Evolutionary conservation across 2,329 filamentous ascomycete species (phyloP).

Genomic region (Fusarium floridanum): DNA sequence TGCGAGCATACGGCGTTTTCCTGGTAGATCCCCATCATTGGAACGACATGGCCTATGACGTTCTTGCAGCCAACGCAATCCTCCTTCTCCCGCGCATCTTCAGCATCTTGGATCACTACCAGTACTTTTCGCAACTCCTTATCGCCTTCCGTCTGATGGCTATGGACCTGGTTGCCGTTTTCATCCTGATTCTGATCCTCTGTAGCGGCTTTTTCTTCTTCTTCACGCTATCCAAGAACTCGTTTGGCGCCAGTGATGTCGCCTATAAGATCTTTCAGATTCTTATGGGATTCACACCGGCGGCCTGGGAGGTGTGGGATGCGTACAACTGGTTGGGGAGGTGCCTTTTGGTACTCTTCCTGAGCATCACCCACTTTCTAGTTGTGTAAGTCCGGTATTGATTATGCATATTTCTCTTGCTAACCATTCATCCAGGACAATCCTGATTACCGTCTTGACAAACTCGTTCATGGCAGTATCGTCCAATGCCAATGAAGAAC

Average conservation of each 20-base stretch:
- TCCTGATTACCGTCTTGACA: conserved; percentile 93
- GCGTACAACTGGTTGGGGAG: conserved; percentile 84
- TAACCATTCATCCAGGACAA: conserved; percentile 67
- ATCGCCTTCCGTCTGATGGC: conserved; percentile 97
- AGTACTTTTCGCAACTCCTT: conserved; percentile 93
- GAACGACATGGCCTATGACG: conserved; percentile 90
- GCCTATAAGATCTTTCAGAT: conserved; percentile 94
- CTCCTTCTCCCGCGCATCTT: conserved; percentile 91
- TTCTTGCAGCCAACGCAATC: conserved; percentile 92
- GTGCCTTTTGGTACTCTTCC: conserved; percentile 80
- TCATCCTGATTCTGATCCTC: conserved; percentile 84
- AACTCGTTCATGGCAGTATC: conserved; percentile 97
- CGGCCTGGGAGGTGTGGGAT: conserved; percentile 90
- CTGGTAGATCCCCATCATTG: conserved; percentile 80
- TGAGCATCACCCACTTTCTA: conserved; percentile 95
- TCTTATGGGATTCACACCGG: conserved; percentile 94
- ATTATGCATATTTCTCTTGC: neutral
- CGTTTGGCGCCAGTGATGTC: conserved; percentile 78
- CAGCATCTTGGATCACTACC: conserved; percentile 92
- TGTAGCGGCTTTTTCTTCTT: conserved; percentile 97
- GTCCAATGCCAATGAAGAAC: conserved; percentile 92
- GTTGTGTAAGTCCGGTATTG: conserved; percentile 71
- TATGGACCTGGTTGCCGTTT: conserved; percentile 86
- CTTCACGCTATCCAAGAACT: conserved; percentile 83
- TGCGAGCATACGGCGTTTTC: conserved; percentile 89